Evolutionary conservation across 345 rosid genomes (phyloP).

Genomic region (Aegle marmelos): DNA sequence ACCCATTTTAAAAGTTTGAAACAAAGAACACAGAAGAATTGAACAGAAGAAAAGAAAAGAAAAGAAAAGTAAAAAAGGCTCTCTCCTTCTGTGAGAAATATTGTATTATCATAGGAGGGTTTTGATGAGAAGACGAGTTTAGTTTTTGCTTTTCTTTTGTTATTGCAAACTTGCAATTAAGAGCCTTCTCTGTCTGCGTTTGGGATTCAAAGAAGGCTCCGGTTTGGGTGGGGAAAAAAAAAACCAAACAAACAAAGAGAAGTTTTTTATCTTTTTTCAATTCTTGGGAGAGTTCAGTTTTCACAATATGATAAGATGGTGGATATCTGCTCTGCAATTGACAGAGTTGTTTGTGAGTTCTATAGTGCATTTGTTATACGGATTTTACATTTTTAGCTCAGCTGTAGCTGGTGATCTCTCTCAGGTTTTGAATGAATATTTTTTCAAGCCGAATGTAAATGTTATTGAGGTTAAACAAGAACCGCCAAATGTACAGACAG

Average conservation of each 20-base stretch:
- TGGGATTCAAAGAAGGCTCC: constrained; percentile 29
- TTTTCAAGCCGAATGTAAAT: constrained; percentile 49
- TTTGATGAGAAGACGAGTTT: not conserved
- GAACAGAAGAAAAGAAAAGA: not conserved
- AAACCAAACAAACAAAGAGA: not conserved
- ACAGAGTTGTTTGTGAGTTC: constrained; percentile 79
- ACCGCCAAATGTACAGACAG: constrained; percentile 6
- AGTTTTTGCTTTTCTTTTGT: not conserved
- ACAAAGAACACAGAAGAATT: not conserved
- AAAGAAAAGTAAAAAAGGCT: not conserved
- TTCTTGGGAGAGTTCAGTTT: constrained; percentile 8
- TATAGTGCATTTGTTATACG: constrained; percentile 70
- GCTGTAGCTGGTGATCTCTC: constrained; percentile 91
- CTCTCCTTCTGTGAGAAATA: not conserved
- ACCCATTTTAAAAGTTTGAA: constrained; percentile 23
- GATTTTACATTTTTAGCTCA: constrained; percentile 77
- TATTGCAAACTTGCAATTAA: not conserved
- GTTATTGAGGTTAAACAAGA: constrained; percentile 35
- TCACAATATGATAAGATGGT: constrained; percentile 57
- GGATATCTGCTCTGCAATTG: constrained; percentile 61
- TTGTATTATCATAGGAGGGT: constrained; percentile 18
- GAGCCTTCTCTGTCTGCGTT: constrained; percentile 19
- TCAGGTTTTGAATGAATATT: constrained; percentile 44
- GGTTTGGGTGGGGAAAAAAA: not conserved
- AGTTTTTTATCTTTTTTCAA: not conserved